These are phyloP conservation scores for Agroathelia rolfsii DNA, from an alignment of 1,284 basidiomycete species.

Conservation along the genomic window DNA sequence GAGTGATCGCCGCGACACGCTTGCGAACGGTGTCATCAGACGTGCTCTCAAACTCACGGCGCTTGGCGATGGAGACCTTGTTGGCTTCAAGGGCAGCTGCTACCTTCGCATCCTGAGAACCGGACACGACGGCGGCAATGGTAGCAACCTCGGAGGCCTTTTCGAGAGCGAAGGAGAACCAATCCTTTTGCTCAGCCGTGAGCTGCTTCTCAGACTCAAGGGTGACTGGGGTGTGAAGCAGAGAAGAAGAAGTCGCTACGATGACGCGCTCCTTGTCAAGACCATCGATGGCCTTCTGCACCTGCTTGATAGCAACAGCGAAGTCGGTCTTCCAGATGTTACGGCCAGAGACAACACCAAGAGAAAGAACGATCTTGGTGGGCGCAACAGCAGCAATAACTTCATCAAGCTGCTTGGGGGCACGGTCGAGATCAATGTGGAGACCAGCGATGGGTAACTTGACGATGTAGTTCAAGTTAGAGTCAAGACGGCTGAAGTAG, in stretches of 20 bases:
- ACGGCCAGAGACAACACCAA: conserved; percentile 95
- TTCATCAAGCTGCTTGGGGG: conserved; percentile 80
- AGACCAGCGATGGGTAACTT: conserved; percentile 92
- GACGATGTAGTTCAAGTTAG: conserved; percentile 82
- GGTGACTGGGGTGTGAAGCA: conserved; percentile 97
- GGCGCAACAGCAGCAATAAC: conserved; percentile 80
- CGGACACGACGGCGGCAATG: conserved; percentile 77
- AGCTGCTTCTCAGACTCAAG: conserved; percentile 91
- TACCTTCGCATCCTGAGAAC: conserved; percentile 68
- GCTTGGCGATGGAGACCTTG: conserved; percentile 86
- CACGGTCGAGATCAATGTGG: conserved; percentile 96
- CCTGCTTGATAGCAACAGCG: conserved; percentile 71
- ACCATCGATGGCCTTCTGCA: conserved; percentile 75
- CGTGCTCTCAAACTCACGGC: conserved; percentile 91
- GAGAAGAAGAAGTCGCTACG: conserved; percentile 93
- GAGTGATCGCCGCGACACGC: conserved; percentile 88
- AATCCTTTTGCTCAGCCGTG: conserved; percentile 85
- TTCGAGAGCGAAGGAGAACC: conserved; percentile 99
- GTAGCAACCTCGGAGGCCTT: conserved; percentile 89
- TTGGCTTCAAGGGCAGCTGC: conserved; percentile 77
- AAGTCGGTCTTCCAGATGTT: conserved; percentile 99
- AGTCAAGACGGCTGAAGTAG: conserved; percentile 94
- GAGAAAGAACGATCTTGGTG: conserved; percentile 78
- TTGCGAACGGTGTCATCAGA: conserved; percentile 95
- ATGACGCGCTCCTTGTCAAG: conserved; percentile 87